These are phyloP conservation scores for Arthrinium phaeospermum DNA, from an alignment of 2,329 filamentous ascomycete genomes.

Conservation along the genomic window DNA sequence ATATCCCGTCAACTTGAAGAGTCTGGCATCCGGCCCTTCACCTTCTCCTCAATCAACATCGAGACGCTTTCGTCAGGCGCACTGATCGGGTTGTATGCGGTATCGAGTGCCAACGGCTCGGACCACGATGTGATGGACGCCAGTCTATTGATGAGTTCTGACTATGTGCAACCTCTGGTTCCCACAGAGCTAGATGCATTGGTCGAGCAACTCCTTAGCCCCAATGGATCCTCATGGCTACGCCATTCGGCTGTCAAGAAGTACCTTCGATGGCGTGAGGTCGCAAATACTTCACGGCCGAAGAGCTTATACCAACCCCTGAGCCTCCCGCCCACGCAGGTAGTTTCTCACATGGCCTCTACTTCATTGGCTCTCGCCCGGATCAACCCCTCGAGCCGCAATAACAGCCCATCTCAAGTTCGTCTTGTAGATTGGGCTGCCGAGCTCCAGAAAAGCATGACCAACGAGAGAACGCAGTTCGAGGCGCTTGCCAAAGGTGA, in stretches of 20 bases:
- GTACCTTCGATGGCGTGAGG: slow-evolving; percentile 71
- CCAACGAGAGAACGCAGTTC: slow-evolving; percentile 74
- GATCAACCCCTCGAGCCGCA: slow-evolving; percentile 52
- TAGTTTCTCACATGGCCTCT: slow-evolving; percentile 49
- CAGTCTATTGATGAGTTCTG: slow-evolving; percentile 88
- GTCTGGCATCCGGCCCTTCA: slow-evolving; percentile 68
- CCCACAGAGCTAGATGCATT: slow-evolving; percentile 75
- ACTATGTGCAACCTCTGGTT: slow-evolving; percentile 83
- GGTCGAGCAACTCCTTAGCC: slow-evolving; percentile 77
- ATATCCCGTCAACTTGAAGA: slow-evolving; percentile 62
- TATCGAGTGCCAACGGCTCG: slow-evolving; percentile 74
- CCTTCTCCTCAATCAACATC: slow-evolving; percentile 56
- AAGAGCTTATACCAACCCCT: slow-evolving; percentile 46
- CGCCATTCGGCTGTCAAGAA: slow-evolving; percentile 85
- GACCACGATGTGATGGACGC: slow-evolving; percentile 90
- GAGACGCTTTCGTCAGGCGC: slow-evolving; percentile 31
- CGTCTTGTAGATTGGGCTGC: slow-evolving; percentile 81
- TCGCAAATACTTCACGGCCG: slow-evolving; percentile 29
- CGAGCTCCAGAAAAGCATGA: slow-evolving; percentile 77
- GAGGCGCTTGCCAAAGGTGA: slow-evolving; percentile 67
- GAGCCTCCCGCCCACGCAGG: slow-evolving; percentile 32
- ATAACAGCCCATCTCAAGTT: slow-evolving; percentile 51
- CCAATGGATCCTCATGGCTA: slow-evolving; percentile 79
- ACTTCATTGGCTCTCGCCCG: slow-evolving; percentile 52
- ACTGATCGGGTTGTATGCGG: slow-evolving; percentile 64